Conservation (phyloP, 1,139 yeast species). For the Sugiyamaella castrensis region DNA sequence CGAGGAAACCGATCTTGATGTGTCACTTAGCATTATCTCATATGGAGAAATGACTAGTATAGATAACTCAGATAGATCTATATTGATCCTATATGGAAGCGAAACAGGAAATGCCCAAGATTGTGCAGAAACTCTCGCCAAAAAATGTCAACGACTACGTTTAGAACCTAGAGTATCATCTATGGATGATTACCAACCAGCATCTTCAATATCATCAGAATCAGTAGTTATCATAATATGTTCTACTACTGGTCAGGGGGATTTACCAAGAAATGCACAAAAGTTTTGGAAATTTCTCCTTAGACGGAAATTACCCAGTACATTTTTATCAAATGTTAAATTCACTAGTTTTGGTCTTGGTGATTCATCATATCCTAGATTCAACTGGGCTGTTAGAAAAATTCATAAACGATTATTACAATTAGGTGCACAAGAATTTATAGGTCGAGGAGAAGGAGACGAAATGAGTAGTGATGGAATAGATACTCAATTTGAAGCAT, state of each 20-base stretch:
- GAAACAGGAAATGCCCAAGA: conserved; percentile 94
- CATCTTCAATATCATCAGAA: conserved; percentile 1
- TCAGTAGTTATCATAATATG: conserved; percentile 57
- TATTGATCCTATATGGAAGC: conserved; percentile 78
- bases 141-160: conserved; percentile 54
- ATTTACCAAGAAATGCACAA: conserved; percentile 72
- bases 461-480: conserved; percentile 78
- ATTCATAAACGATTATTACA: conserved; percentile 74
- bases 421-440: conserved; percentile 73
- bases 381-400: conserved; percentile 79
- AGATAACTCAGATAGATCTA: conserved; percentile 7
- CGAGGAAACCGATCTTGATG: no score
- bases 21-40: no score
- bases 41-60: no score
- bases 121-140: conserved; percentile 64
- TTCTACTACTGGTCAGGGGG: conserved; percentile 97
- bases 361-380: conserved; percentile 87
- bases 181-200: conserved; percentile 59
- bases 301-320: conserved; percentile 58
- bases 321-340: conserved; percentile 55
- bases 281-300: conserved; percentile 72
- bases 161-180: conserved; percentile 46
- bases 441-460: conserved; percentile 82
- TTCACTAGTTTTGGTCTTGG: conserved; percentile 87
- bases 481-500: conserved; percentile 73